Percentiles rank a stretch among this genome's conserved stretches.
Conservation (phyloP, 2,329 filamentous ascomycete species). For the Periglandula ipomoeae region DNA sequence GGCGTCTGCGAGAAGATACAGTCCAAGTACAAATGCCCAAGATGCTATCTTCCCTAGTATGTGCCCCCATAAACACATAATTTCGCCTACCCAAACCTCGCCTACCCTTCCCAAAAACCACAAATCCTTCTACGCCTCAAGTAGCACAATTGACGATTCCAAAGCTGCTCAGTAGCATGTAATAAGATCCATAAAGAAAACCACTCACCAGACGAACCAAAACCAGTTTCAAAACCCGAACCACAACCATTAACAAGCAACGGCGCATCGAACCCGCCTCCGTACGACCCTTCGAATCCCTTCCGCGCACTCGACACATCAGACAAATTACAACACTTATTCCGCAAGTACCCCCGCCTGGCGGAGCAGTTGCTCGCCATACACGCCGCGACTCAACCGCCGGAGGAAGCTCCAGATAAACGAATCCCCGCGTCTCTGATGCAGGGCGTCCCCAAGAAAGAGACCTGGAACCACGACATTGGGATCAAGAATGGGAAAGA, state of each 20-base stretch:
- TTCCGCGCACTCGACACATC: conserved; percentile 43
- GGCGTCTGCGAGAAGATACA: conserved; percentile 41
- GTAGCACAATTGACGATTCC: neutral
- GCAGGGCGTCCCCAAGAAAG: conserved; percentile 25
- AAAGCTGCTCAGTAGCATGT: conserved; percentile 51
- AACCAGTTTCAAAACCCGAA: conserved; percentile 13
- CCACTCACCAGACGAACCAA: conserved; percentile 32
- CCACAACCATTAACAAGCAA: conserved; percentile 4
- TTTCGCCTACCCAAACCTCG: too few relatives aligned
- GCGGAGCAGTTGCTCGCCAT: conserved; percentile 38
- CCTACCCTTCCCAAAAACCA: too few relatives aligned
- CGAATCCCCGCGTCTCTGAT: conserved; percentile 24
- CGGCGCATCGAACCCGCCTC: neutral
- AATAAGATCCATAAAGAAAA: conserved; percentile 42
- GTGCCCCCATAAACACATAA: conserved; percentile 16
- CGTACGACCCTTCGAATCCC: conserved; percentile 27
- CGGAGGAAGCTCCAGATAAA: conserved; percentile 19
- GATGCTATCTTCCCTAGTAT: conserved; percentile 50
- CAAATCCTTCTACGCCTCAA: neutral
- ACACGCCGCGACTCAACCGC: conserved; percentile 39
- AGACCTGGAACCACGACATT: conserved; percentile 48
- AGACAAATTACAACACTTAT: conserved; percentile 39
- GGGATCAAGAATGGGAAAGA: conserved; percentile 48
- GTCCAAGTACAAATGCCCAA: conserved; percentile 55
- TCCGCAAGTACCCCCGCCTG: conserved; percentile 43